Percentiles rank a stretch among this genome's conserved stretches.
These are phyloP conservation scores for Lepiota brunneoincarnata DNA, from an alignment of 768 basidiomycete genomes.

Conservation along the genomic window DNA sequence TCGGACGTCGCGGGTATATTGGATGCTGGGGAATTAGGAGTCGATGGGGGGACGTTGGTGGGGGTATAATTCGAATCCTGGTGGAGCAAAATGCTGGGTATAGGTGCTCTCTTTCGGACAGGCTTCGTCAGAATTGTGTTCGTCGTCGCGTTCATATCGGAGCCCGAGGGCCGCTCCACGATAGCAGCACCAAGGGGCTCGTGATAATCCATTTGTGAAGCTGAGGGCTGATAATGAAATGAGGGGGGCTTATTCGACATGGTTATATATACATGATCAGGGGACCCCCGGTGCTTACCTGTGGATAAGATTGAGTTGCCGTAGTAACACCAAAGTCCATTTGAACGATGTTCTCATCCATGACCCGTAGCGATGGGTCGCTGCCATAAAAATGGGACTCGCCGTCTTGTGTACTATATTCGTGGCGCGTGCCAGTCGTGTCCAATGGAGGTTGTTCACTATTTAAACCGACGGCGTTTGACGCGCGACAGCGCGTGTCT, in stretches of 20 bases:
- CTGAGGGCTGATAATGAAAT: background rate
- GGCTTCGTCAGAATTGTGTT: constrained; percentile 6
- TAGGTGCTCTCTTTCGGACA: constrained; percentile 2
- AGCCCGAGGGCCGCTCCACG: background rate
- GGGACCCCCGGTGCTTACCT: background rate
- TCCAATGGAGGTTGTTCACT: background rate
- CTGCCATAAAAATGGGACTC: background rate
- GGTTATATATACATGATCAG: constrained; percentile 1
- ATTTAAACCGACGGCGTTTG: background rate
- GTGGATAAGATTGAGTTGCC: background rate
- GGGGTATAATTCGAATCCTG: background rate
- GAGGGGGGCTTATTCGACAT: background rate
- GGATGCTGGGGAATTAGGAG: background rate
- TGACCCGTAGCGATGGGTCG: background rate
- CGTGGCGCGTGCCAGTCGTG: background rate
- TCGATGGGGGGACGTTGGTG: background rate
- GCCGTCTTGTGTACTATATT: background rate
- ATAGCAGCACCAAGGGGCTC: background rate
- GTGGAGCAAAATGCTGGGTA: constrained; percentile 9
- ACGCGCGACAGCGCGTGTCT: constrained; percentile 3
- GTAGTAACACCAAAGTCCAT: constrained; percentile 9
- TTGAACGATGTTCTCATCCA: background rate
- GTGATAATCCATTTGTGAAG: background rate
- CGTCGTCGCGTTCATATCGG: background rate
- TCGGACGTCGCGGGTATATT: background rate